phyloP scores from a whole-genome alignment of 83 land plant genomes.

The Isoetes engelmannii region DNA sequence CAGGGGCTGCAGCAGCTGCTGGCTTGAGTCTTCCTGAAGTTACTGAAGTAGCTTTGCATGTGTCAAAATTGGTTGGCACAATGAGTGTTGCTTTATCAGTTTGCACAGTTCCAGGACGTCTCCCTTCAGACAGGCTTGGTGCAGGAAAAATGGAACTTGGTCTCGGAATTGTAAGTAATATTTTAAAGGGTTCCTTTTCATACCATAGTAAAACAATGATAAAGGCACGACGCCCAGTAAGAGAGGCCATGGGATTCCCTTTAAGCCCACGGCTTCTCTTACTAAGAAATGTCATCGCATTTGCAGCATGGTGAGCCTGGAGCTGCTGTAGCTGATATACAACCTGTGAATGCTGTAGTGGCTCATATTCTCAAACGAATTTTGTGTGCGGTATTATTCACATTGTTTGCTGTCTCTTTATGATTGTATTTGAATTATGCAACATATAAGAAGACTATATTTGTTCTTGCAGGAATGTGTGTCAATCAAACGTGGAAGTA shows the following conservation, averaged over 20 bases:
- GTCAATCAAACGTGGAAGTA: slow-evolving; percentile 76
- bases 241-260: background rate
- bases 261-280: background rate
- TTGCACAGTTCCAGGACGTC: slow-evolving; percentile 90
- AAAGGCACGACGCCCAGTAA: slow-evolving; percentile 27
- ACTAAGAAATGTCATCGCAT: background rate
- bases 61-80: slow-evolving; percentile 83
- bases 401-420: background rate
- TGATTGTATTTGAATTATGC: background rate
- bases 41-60: slow-evolving; percentile 80
- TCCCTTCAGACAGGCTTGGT: slow-evolving; percentile 76
- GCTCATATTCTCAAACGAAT: slow-evolving; percentile 88
- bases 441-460: background rate
- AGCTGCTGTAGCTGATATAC: slow-evolving; percentile 74
- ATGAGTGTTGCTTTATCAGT: slow-evolving; percentile 96
- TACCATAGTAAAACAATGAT: background rate
- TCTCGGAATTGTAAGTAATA: slow-evolving; percentile 84
- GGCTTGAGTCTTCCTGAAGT: slow-evolving; percentile 77
- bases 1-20: slow-evolving; percentile 93
- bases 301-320: slow-evolving; percentile 99
- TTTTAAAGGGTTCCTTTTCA: background rate
- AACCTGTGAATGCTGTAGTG: slow-evolving; percentile 75
- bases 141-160: slow-evolving; percentile 97
- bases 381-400: slow-evolving; percentile 46
- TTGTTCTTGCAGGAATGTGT: slow-evolving; percentile 71